phyloP scores from a whole-genome alignment of 2,329 filamentous ascomycete genomes.

The Pseudogymnoascus sp. region DNA sequence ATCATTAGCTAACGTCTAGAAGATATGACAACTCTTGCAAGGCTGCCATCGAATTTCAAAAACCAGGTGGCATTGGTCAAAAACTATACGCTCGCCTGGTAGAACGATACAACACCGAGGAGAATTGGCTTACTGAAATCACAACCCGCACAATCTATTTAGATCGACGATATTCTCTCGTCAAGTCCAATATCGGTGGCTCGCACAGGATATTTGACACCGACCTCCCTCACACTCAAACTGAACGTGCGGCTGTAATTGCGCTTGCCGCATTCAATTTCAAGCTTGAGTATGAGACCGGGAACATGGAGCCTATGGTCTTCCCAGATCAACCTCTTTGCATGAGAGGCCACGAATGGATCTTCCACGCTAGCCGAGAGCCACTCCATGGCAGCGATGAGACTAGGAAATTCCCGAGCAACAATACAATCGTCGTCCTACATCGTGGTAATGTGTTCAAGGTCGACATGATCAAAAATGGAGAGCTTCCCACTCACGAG shows the following conservation, averaged over 20 bases:
- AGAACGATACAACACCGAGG: constrained; percentile 10
- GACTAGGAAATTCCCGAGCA: constrained; percentile 22
- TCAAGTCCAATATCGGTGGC: constrained; percentile 7
- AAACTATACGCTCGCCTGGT: constrained; percentile 15
- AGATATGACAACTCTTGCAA: constrained; percentile 8
- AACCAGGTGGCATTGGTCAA: constrained; percentile 12
- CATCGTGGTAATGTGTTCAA: constrained; percentile 26
- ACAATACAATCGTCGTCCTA: constrained; percentile 24
- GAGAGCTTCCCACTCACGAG: constrained; percentile 11
- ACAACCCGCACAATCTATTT: background rate
- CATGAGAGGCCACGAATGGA: constrained; percentile 21
- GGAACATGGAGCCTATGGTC: constrained; percentile 15
- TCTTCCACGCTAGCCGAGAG: constrained; percentile 27
- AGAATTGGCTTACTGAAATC: constrained; percentile 3
- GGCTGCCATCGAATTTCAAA: constrained; percentile 10
- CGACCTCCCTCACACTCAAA: constrained; percentile 20
- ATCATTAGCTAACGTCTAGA: background rate
- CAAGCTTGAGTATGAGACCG: constrained; percentile 21
- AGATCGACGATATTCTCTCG: constrained; percentile 7
- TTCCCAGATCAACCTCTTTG: constrained; percentile 21
- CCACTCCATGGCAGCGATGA: constrained; percentile 20
- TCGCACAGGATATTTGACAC: constrained; percentile 9
- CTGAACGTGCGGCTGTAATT: constrained; percentile 26
- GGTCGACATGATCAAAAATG: constrained; percentile 17
- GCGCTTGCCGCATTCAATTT: constrained; percentile 22